These are phyloP conservation scores for Pelomyxa schiedti DNA, from an alignment of 78 protist genomes.

Conservation along the genomic window DNA sequence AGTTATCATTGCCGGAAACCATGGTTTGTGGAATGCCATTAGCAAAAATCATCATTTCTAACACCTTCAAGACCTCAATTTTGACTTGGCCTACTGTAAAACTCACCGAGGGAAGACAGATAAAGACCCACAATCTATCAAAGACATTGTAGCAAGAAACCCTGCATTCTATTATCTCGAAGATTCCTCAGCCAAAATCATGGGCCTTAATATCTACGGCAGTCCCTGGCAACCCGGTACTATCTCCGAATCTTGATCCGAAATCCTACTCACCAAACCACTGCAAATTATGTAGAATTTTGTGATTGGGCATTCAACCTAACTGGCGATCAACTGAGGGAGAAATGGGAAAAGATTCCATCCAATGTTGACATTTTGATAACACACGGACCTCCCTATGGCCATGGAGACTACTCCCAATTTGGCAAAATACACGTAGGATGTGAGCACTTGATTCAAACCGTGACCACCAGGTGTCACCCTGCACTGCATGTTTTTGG, in stretches of 20 bases:
- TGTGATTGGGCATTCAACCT: conserved; percentile 33
- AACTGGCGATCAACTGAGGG: conserved; percentile 2
- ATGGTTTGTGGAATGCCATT: conserved; percentile 12
- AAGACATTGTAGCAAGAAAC: too few relatives aligned
- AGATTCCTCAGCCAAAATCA: background rate
- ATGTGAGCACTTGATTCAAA: background rate
- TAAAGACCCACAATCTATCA: too few relatives aligned
- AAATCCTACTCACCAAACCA: too few relatives aligned
- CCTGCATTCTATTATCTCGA: too few relatives aligned
- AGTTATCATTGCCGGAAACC: conserved; percentile 34
- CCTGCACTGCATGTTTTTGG: conserved; percentile 36
- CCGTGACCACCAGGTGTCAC: background rate
- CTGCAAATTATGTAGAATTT: too few relatives aligned
- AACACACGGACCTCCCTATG: conserved; percentile 47
- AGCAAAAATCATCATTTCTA: too few relatives aligned
- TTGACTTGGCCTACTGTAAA: too few relatives aligned
- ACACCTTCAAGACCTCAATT: too few relatives aligned
- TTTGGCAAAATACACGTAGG: background rate
- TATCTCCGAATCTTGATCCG: too few relatives aligned
- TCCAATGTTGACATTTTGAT: conserved; percentile 13
- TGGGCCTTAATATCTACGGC: conserved; percentile 32
- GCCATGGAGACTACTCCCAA: conserved; percentile 19
- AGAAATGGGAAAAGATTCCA: conserved; percentile 22
- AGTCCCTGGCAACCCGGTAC: conserved; percentile 33
- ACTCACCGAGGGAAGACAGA: too few relatives aligned